Base-by-base conservation (phyloP, 192 early-diverging fungal species). In the Obelidium mucronatum region DNA sequence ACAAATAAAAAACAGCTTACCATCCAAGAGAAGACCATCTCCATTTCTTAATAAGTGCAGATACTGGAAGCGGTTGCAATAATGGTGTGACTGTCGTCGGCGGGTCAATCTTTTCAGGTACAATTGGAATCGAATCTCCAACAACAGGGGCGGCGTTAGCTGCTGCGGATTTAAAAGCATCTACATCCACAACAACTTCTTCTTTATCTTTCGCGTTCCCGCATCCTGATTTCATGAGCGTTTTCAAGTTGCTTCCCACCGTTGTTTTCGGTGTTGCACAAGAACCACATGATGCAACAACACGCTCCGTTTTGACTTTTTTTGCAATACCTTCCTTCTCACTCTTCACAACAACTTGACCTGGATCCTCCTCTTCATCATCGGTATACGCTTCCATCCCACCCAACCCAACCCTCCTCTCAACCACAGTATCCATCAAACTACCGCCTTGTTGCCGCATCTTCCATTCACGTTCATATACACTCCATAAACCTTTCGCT, bases 401-500 rank as follows among this genome's bases (percentile, higher is more conserved):
- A 28, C 28, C 73, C 13, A 22, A 13, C 8, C 63, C 37, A 35
- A 65, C 37, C 37, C 63, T 65, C 35, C 63, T 65, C 35, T 33
- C 34, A 65, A 39, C 37, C 15, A 65, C 37, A 65, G 63, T 39
- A 39, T 65, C 63, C 8, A 65, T 31, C 68, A 56, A 35, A 59
- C 40, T 2, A 30, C 58, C 70, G 69, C 8, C 30, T 48, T 31
- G 24, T 0, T 6, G 44, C 11, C 48, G 15, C 30, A 24, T 54
- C 37, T 58, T 15, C 33, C 42, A 40, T 53, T 53, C 65, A 34
- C 59, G 64, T 53, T 86, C 88, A 73, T 89, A 80, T 24, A 84
- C 69, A 24, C 82, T 72, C 93, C 90, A 93, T 19, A 91, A 39
- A 5, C 93, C 93, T n/a, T 40, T 34, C 34, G 78, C 65, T 1